Evolutionary conservation across 345 rosid genomes (phyloP), one percentile per base, ranked within the genome.

Genomic region (Euclidium syriacum): DNA sequence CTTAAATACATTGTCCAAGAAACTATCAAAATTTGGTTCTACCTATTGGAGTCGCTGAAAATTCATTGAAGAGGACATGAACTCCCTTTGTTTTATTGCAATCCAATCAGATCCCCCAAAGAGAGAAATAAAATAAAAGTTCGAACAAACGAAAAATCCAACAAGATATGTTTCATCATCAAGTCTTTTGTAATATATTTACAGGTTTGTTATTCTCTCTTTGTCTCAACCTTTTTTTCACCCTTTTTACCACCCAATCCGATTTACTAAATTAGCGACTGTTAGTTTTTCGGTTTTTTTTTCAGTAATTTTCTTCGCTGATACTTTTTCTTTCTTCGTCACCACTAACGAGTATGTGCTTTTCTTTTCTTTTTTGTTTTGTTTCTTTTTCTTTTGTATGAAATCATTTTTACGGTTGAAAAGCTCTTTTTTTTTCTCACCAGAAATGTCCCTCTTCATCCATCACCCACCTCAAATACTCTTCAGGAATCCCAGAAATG

Each of bases 391-490:
- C 23, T 4, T 14, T 9, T 11, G 1, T 10, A 25, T 11, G 15
- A 7, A 33, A n/a, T 26, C 4, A 20, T 41, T 6, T 10, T 6
- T 10, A 6, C 0, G 7, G 23, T 32, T 41, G 30, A 9, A 58
- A 25, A 41, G 56, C n/a, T 33, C 4, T 38, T 10, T n/a, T 17
- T n/a, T 4, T 17, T 35, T 34, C 22, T 71, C 71, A 71, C 66
- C 71, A 71, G 66, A 71, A 71, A 64, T 71, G 66, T 4, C 55
- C 43, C 0, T 74, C 89, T 34, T 88, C 96, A 12, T 82, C 59
- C 23, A 65, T 77, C 35, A 94, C 87, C 99, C 99, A 94, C 43
- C 72, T 72, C 26, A 38, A 58, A 43, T 85, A 94, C 40, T 80
- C 75, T 47, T 78, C 67, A 15, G 91, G 68, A 49, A 75, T 42